phyloP scores from a whole-genome alignment of 805 yeast species.

The Priceomyces castillae region DNA sequence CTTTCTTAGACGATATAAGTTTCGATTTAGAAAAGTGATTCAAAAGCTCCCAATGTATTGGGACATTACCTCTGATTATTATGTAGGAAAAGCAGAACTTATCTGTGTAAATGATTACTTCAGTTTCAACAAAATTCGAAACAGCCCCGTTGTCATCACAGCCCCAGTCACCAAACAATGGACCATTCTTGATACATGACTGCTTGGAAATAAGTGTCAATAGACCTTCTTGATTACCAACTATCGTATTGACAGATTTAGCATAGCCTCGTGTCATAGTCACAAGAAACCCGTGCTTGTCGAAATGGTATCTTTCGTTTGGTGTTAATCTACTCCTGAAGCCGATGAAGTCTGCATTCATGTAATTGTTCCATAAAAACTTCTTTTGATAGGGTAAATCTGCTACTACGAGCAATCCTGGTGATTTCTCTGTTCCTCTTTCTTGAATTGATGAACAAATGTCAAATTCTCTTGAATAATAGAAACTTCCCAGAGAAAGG shows the following conservation, averaged over 20 bases:
- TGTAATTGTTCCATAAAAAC: conserved; percentile 52
- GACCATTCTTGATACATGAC: conserved; percentile 46
- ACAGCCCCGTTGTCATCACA: conserved; percentile 56
- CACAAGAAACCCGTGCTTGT: conserved; percentile 45
- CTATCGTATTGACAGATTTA: conserved; percentile 37
- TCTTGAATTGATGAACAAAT: conserved; percentile 45
- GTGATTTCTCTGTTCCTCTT: conserved; percentile 30
- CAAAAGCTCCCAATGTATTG: conserved; percentile 54
- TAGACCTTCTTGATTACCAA: conserved; percentile 35
- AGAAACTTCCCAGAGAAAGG: conserved; percentile 47
- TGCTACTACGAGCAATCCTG: conserved; percentile 21
- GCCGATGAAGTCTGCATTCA: conserved; percentile 44
- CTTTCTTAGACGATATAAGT: conserved; percentile 30
- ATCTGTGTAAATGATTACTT: conserved; percentile 44
- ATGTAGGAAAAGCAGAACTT: conserved; percentile 44
- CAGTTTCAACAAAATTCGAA: conserved; percentile 53
- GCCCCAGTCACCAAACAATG: conserved; percentile 56
- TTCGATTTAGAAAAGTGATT: conserved; percentile 35
- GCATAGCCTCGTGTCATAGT: conserved; percentile 53
- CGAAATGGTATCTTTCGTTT: conserved; percentile 41
- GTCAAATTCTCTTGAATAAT: conserved; percentile 48
- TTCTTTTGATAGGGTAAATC: conserved; percentile 42
- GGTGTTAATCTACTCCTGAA: conserved; percentile 44
- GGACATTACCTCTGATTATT: conserved; percentile 52
- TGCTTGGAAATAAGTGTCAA: conserved; percentile 53